phyloP scores from a whole-genome alignment of 176 grass and related monocot species.

The Guadua angustifolia region DNA sequence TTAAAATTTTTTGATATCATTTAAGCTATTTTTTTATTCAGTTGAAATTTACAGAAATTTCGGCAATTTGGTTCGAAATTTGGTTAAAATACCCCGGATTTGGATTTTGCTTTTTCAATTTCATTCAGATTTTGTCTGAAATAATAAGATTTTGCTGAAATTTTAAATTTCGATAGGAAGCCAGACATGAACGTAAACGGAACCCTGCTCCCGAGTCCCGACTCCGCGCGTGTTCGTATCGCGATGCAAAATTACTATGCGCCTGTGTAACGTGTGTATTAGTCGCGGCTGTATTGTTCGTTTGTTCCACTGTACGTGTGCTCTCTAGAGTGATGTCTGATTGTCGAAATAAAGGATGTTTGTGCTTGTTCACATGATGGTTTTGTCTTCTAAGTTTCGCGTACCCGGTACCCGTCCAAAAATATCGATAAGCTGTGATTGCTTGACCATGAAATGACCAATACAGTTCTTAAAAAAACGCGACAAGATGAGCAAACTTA shows the following conservation, averaged over 20 bases:
- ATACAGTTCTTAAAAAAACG: neutral
- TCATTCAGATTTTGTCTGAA: too few species aligned
- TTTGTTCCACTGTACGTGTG: neutral
- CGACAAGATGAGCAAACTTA: too few species aligned
- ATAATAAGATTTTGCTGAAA: too few species aligned
- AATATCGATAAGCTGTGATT: neutral
- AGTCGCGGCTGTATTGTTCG: neutral
- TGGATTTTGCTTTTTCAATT: too few species aligned
- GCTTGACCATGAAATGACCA: neutral
- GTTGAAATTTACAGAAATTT: too few species aligned
- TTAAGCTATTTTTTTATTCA: too few species aligned
- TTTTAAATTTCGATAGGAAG: too few species aligned
- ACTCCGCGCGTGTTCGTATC: neutral
- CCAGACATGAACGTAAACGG: too few species aligned
- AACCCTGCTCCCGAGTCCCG: too few species aligned
- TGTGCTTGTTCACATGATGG: neutral
- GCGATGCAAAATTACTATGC: neutral
- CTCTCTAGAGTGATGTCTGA: neutral
- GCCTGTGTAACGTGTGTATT: neutral
- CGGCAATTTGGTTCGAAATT: too few species aligned
- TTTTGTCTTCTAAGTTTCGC: neutral
- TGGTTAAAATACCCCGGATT: too few species aligned
- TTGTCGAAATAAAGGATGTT: constrained; percentile 25
- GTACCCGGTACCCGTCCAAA: neutral
- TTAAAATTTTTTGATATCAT: too few species aligned